These are phyloP conservation scores for Candida yuanshanica DNA, from an alignment of 805 yeast species.

Conservation along the genomic window DNA sequence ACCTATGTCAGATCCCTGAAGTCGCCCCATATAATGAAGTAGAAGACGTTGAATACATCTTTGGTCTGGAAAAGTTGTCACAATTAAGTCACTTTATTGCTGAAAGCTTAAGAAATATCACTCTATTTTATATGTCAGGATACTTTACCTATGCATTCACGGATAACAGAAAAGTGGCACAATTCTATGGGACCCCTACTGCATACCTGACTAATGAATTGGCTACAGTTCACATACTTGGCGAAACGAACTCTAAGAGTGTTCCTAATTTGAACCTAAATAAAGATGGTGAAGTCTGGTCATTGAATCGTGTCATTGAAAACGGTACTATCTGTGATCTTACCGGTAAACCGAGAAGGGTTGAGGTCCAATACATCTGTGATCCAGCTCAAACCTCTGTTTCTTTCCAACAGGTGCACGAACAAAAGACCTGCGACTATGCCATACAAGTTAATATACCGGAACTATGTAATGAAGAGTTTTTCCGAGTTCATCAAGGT, in stretches of 20 bases:
- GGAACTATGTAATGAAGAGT: slow-evolving; percentile 15
- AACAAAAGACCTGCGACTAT: slow-evolving; percentile 20
- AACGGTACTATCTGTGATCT: slow-evolving; percentile 23
- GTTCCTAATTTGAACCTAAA: slow-evolving; percentile 4
- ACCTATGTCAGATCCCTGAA: slow-evolving; percentile 9
- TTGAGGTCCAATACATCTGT: slow-evolving; percentile 20
- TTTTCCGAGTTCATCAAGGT: slow-evolving; percentile 8
- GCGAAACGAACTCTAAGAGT: not conserved
- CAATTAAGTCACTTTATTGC: slow-evolving; percentile 1
- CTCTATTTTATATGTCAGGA: slow-evolving; percentile 1
- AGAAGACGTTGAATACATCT: not conserved
- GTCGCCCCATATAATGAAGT: not conserved
- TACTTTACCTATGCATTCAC: slow-evolving; percentile 16
- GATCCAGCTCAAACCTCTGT: slow-evolving; percentile 7
- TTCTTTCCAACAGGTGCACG: slow-evolving; percentile 10
- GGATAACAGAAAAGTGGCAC: slow-evolving; percentile 9
- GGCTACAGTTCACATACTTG: slow-evolving; percentile 7
- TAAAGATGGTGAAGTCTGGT: not conserved
- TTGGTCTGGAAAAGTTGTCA: not conserved
- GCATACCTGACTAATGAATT: slow-evolving; percentile 1
- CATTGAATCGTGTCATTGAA: not conserved
- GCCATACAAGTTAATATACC: slow-evolving; percentile 18
- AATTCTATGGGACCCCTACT: slow-evolving; percentile 9
- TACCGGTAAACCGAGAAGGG: slow-evolving; percentile 17
- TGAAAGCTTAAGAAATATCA: not conserved